phyloP scores from a whole-genome alignment of 2,329 filamentous ascomycete genomes.

The Passalora sequoiae region DNA sequence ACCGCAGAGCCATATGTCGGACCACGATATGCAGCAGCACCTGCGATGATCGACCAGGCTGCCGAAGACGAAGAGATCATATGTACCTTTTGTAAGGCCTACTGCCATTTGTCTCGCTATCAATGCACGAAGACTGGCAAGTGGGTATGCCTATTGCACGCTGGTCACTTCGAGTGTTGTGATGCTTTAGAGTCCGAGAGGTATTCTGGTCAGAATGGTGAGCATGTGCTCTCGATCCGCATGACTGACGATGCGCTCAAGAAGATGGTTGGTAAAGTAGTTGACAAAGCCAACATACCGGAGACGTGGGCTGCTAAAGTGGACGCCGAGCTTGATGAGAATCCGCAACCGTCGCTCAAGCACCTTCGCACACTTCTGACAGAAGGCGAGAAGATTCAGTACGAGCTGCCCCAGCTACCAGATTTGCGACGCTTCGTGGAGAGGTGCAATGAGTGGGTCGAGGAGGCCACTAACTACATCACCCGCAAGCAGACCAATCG shows the following conservation, averaged over 20 bases:
- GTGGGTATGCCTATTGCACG: slow-evolving; percentile 75
- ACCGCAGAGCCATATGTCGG: slow-evolving; percentile 28
- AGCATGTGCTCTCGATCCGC: slow-evolving; percentile 73
- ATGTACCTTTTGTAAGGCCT: slow-evolving; percentile 86
- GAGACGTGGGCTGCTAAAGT: slow-evolving; percentile 90
- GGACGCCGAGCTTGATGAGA: slow-evolving; percentile 75
- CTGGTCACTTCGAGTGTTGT: slow-evolving; percentile 76
- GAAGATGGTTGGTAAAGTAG: slow-evolving; percentile 65
- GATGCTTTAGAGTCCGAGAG: slow-evolving; percentile 61
- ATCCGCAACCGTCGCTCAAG: slow-evolving; percentile 79
- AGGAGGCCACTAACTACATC: slow-evolving; percentile 93
- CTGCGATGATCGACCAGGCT: slow-evolving; percentile 61
- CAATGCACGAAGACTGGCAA: slow-evolving; percentile 78
- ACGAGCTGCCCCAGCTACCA: slow-evolving; percentile 75
- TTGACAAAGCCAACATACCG: slow-evolving; percentile 79
- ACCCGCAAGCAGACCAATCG: slow-evolving; percentile 96
- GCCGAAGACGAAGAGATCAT: slow-evolving; percentile 89
- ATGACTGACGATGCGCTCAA: slow-evolving; percentile 67
- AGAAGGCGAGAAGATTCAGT: slow-evolving; percentile 95
- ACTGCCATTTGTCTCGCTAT: slow-evolving; percentile 85
- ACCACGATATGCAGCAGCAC: slow-evolving; percentile 44
- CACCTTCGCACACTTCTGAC: slow-evolving; percentile 74
- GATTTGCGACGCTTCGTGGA: slow-evolving; percentile 86
- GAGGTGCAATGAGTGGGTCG: slow-evolving; percentile 94
- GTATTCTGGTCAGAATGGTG: slow-evolving; percentile 49